phyloP scores from a whole-genome alignment of 345 rosid genomes.

The Camelina neglecta region DNA sequence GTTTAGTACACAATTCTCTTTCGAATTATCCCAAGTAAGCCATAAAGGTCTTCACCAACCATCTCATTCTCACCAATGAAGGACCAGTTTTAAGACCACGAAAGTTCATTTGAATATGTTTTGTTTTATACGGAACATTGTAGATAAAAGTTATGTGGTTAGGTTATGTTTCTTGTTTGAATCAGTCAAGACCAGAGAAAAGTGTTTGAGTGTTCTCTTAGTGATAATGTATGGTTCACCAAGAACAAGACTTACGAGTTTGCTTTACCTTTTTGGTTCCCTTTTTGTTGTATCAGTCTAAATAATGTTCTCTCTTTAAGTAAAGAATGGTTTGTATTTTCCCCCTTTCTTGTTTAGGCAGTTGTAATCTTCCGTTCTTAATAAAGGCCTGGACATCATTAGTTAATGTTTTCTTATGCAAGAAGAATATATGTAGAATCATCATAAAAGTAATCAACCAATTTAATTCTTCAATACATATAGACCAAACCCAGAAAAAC shows the following conservation, averaged over 20 bases:
- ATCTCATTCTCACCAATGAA: constrained; percentile 10
- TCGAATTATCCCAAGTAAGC: constrained; percentile 20
- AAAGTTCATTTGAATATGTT: constrained; percentile 37
- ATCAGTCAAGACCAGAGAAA: not conserved
- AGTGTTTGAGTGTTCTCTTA: constrained; percentile 26
- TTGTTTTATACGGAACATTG: constrained; percentile 20
- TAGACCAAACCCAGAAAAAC: not conserved
- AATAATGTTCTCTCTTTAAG: constrained; percentile 7
- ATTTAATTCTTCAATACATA: not conserved
- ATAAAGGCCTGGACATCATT: too few relatives aligned
- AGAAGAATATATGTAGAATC: not conserved
- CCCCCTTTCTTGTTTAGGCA: not conserved
- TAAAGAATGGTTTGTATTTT: constrained; percentile 13
- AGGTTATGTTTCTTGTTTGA: constrained; percentile 39
- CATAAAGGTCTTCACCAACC: constrained; percentile 24
- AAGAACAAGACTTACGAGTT: constrained; percentile 22
- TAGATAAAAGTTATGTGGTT: constrained; percentile 20
- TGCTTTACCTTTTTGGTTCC: not conserved
- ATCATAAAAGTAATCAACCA: not conserved
- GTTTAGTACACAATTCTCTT: not conserved
- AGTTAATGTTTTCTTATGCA: not conserved
- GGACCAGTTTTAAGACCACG: constrained; percentile 30
- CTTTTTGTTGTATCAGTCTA: constrained; percentile 20
- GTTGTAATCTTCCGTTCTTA: not conserved
- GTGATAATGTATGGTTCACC: constrained; percentile 33